Base-by-base conservation (phyloP, 139 green algal genomes). In the Parachlorella kessleri region DNA sequence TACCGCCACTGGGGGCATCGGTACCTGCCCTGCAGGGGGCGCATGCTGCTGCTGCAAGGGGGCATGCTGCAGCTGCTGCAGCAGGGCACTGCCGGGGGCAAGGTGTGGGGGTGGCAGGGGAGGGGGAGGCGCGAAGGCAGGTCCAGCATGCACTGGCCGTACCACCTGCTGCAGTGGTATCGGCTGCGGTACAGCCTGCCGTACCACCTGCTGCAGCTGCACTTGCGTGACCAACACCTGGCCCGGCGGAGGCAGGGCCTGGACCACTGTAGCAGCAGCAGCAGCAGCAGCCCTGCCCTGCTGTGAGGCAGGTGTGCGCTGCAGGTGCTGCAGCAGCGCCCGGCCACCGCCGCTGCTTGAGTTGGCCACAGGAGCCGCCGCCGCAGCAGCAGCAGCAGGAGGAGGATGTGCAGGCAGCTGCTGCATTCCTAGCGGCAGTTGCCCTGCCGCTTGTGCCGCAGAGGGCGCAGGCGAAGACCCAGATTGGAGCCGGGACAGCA, bases 41-140 rank as follows among this genome's bases (percentile, higher is more conserved):
- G n/a, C n/a, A n/a, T n/a, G n/a, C n/a, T n/a, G n/a, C n/a, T n/a
- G n/a, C n/a, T n/a, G n/a, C n/a, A n/a, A n/a, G n/a, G n/a, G n/a
- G n/a, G n/a, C 73, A 2, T 70, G 59, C 33, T 78, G 81, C 41
- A 83, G 75, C 53, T 67, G 76, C 70, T 77, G 68, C 39, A 77
- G 68, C 68, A 81, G 55, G 2, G 36, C 33, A 40, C 37, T 53
- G n/a, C 42, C 64, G 3, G 40, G 3, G 28, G 72, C 55, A 26
- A 66, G 28, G 32, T 38, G 39, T 37, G 55, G 39, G 14, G 74
- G 67, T 2, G 73, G 66, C 33, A 70, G 23, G 6, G 48, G 24
- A 40, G 77, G 32, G 21, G 67, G 3, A 3, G 66, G 70, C 28
- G 8, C 40, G 32, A 63, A 32, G 42, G 35, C 36, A 30, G 59